Percentiles rank a stretch among this genome's conserved stretches.
Conservation (phyloP, 108 stramenopile genomes). For the Skeletonema grethae region DNA sequence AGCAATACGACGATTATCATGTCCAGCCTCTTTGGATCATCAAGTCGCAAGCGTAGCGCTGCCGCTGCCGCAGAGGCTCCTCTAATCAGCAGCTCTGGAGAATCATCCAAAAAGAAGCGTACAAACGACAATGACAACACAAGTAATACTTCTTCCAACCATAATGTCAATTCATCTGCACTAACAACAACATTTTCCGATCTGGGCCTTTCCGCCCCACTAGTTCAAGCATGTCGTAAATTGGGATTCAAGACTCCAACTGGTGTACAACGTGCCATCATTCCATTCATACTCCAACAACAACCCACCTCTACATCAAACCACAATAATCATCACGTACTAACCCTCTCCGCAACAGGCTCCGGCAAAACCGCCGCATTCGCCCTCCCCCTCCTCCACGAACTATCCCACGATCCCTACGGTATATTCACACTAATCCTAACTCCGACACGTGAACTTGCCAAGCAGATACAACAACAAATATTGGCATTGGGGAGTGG, state of each 20-base stretch:
- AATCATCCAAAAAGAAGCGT: background rate
- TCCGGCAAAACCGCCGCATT: slow-evolving; percentile 94
- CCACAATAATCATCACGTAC: slow-evolving; percentile 45
- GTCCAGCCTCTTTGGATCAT: slow-evolving; percentile 2
- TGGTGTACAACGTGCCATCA: slow-evolving; percentile 69
- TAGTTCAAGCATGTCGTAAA: slow-evolving; percentile 68
- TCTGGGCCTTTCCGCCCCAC: slow-evolving; percentile 61
- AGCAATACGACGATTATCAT: background rate
- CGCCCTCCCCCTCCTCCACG: slow-evolving; percentile 87
- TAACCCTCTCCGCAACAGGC: slow-evolving; percentile 81
- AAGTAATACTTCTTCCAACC: background rate
- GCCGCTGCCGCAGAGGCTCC: background rate
- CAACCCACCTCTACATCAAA: slow-evolving; percentile 12
- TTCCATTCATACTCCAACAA: slow-evolving; percentile 67
- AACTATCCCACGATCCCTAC: slow-evolving; percentile 84
- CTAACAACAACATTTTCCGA: slow-evolving; percentile 59
- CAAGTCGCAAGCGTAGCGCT: background rate
- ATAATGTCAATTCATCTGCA: background rate
- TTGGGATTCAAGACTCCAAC: slow-evolving; percentile 73
- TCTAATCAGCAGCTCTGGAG: background rate
- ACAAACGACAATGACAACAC: background rate
- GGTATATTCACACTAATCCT: slow-evolving; percentile 93
- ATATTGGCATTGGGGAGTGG: slow-evolving; percentile 86
- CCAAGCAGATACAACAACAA: slow-evolving; percentile 96
- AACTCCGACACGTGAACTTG: slow-evolving; percentile 96